Base-by-base conservation (phyloP, 2,329 filamentous ascomycete species). In the Claviceps humidiphila region DNA sequence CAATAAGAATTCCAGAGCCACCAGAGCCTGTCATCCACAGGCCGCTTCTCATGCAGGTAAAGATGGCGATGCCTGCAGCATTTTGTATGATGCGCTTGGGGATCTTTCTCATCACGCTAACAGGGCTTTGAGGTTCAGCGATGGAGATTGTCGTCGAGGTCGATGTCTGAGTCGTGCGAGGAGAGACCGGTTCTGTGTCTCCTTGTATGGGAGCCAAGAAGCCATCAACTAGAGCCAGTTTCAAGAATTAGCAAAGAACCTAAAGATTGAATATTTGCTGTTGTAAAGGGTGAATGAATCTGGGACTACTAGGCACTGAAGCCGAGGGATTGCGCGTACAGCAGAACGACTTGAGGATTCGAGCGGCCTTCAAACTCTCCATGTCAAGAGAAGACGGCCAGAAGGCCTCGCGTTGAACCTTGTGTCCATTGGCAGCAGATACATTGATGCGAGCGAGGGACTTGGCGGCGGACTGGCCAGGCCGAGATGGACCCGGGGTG, bases 11-110 rank as follows among this genome's bases (percentile, higher is more conserved):
- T 49, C 91, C 91, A 53, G 88, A 91, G 41, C 91, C 91, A 30
- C 90, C 90, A 16, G 89, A 90, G 46, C 91, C 91, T 46, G 87
- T 91, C 59, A 95, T 77, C 87, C 90, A 95, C 37, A 96, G 72
- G 13, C 91, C 91, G 14, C 88, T 91, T 54, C 91, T 84, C 89
- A 96, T 95, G 34, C 89, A 95, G 1, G 90, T 95, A 71, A 96
- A 96, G 59, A 97, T 87, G 51, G 89, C 90, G 53, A 97, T 77
- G 11, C 89, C 91, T 59, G 91, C 89, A 30, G 90, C 89, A 69
- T 93, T 87, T 63, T 87, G 81, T 59, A 97, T 88, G 53, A 96
- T 88, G 62, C 84, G 78, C 53, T 83, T 73, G 0, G 91, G 91
- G 30, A 97, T 96, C 71, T 89, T 93, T 69, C 91, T 88, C 50